A percentile compares a stretch with the other conserved stretches of the same genome.
Evolutionary conservation across 768 basidiomycete genomes (phyloP).

Genomic region (Agrocybe praecox): DNA sequence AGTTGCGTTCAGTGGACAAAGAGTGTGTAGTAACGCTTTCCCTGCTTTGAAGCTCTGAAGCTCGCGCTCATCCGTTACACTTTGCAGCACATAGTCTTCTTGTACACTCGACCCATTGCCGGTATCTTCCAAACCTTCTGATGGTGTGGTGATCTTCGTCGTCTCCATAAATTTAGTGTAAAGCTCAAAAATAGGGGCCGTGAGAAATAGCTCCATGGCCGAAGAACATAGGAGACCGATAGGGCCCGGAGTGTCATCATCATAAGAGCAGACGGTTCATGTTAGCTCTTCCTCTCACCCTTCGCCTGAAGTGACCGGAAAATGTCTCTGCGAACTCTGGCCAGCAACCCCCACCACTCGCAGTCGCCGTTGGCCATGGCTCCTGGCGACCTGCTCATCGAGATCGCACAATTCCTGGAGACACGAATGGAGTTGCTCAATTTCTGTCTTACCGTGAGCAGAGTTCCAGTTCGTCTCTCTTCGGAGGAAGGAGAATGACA

Average conservation of each 20-base stretch:
- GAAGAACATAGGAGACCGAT: neutral
- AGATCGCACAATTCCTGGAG: conserved; percentile 59
- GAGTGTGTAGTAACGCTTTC: no score
- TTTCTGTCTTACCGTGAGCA: conserved; percentile 61
- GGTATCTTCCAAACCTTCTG: neutral
- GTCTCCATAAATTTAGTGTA: neutral
- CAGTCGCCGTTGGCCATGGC: conserved; percentile 14
- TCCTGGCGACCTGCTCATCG: conserved; percentile 68
- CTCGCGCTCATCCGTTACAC: neutral
- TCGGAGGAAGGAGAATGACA: neutral
- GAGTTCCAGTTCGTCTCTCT: neutral
- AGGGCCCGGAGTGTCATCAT: neutral
- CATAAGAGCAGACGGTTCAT: neutral
- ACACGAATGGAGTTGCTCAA: conserved; percentile 57
- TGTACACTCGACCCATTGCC: neutral
- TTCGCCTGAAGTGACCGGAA: neutral
- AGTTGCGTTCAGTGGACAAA: no score
- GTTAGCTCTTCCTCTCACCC: neutral
- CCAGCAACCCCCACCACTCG: neutral
- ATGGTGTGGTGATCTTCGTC: neutral
- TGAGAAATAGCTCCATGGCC: neutral
- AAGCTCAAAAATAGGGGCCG: neutral
- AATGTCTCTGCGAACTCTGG: neutral
- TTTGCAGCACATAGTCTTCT: neutral
- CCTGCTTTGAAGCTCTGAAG: neutral